These are phyloP conservation scores for Punica granatum DNA, from an alignment of 345 rosid genomes.

Conservation along the genomic window DNA sequence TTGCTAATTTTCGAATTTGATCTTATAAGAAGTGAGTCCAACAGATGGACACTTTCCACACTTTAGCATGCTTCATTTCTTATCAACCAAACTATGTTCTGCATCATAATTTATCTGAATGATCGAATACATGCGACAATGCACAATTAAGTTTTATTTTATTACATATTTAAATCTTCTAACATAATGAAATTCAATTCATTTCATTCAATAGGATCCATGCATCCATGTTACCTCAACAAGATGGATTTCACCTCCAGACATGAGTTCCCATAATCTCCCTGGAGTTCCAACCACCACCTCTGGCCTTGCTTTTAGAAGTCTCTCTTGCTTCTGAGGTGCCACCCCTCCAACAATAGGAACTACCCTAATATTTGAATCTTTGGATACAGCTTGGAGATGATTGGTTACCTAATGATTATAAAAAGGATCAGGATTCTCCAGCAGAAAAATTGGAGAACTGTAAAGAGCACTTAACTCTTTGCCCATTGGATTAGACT, in stretches of 20 bases:
- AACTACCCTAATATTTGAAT: slow-evolving; percentile 57
- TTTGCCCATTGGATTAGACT: too few species aligned
- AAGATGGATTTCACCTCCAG: slow-evolving; percentile 85
- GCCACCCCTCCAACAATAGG: slow-evolving; percentile 97
- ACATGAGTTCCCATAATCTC: slow-evolving; percentile 96
- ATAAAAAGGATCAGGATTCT: background rate
- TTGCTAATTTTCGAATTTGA: background rate
- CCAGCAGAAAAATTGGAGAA: slow-evolving; percentile 1
- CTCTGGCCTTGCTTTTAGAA: slow-evolving; percentile 78
- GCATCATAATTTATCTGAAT: background rate
- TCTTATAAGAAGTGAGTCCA: background rate
- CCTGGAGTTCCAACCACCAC: slow-evolving; percentile 94
- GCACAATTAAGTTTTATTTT: background rate
- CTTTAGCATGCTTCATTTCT: background rate
- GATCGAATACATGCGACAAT: background rate
- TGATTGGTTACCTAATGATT: slow-evolving; percentile 67
- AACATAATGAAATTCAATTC: background rate
- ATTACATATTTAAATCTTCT: background rate
- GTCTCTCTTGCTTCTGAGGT: slow-evolving; percentile 83
- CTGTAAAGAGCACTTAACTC: background rate
- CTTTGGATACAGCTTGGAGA: slow-evolving; percentile 60
- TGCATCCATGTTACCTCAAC: slow-evolving; percentile 45
- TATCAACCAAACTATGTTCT: background rate
- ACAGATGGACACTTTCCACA: background rate
- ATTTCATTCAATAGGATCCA: background rate